Base-by-base conservation (phyloP, 2,329 filamentous ascomycete species). In the Aspergillus uvarum region DNA sequence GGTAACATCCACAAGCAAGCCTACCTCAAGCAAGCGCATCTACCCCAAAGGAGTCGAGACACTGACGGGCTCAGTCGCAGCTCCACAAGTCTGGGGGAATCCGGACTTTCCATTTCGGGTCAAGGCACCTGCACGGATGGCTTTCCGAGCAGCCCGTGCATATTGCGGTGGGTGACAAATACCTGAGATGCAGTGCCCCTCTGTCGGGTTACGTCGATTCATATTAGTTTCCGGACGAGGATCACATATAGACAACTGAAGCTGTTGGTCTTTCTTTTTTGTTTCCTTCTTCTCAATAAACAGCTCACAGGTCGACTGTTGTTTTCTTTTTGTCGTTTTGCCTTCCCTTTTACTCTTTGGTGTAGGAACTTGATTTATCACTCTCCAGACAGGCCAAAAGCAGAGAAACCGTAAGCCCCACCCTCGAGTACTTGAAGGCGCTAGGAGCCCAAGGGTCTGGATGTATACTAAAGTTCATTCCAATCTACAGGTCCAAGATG, bases 401-500 rank as follows among this genome's bases (percentile, higher is more conserved):
- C 24, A 31, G n/a, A 35, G 44, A 44, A 22, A 49, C 53, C 47
- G 38, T 51, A 32, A 56, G 47, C 58, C 58, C 58, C 47, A 49
- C 55, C 11, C 16, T 35, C 14, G 12, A 58, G 49, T 24, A 57
- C 47, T 48, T 35, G 47, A 42, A 51, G 38, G 16, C 38, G 38
- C 38, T 44, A 44, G 38, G n/a, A 44, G 19, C 14, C 38, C 38
- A 44, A 44, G 38, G 54, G 54, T 56, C 53, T 57, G 59, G 55
- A 55, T 48, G 22, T 51, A 63, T 64, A 49, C 58, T 62, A 58
- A 65, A 65, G 63, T 64, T 67, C 64, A 63, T 59, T 64, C 24
- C 59, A 51, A 29, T 11, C 61, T 65, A 31, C 65, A 55, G 63
- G 62, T 58, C 62, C 60, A 68, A 67, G 61, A 78, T 78, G 91